Evolutionary conservation across 2,329 filamentous ascomycete genomes (phyloP), one percentile per base, ranked within the genome.

Genomic region (Paecilomyces niveus): DNA sequence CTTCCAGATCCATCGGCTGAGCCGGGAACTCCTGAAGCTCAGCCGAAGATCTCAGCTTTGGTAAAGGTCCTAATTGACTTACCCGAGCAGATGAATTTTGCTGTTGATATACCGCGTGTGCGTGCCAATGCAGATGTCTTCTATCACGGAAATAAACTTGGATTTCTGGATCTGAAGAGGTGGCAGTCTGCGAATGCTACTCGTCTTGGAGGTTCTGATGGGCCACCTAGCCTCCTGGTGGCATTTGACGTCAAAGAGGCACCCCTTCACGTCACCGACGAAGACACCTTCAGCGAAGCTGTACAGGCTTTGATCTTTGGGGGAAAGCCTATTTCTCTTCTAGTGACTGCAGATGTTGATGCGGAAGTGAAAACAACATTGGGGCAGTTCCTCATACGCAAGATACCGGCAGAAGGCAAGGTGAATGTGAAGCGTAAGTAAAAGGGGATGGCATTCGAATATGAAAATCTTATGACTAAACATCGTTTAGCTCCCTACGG

Each of bases 341-440:
- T 85, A 56, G 85, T 97, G 63, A 82, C 88, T 65, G 92, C 93
- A 22, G 80, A 83, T 51, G 91, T 97, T 58, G 90, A 96, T 73
- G 89, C 92, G 63, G 85, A 89, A 68, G 84, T 97, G 55, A 81
- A 86, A 59, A 97, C 92, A 31, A 87, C 89, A 26, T 80, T 99
- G 62, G 94, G 94, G 54, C 80, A 87, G 65, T 84, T 97, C 68
- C 83, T 88, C 57, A 79, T 97, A 67, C 90, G 90, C 73, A 86
- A 88, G 64, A 88, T 99, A 68, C 93, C 93, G 54, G 91, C 73
- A 51, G 83, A 92, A 79, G 92, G 94, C 66, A 84, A 87, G 69
- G 87, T 99, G 70, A 89, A 89, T 76, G 85, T 97, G 79, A 95
- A 96, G 84, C 89, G 92, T 96, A 88, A 86, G 92, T 90, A 60